These are phyloP conservation scores for Nakazawaea siamensis DNA, from an alignment of 805 yeast species.

Conservation along the genomic window DNA sequence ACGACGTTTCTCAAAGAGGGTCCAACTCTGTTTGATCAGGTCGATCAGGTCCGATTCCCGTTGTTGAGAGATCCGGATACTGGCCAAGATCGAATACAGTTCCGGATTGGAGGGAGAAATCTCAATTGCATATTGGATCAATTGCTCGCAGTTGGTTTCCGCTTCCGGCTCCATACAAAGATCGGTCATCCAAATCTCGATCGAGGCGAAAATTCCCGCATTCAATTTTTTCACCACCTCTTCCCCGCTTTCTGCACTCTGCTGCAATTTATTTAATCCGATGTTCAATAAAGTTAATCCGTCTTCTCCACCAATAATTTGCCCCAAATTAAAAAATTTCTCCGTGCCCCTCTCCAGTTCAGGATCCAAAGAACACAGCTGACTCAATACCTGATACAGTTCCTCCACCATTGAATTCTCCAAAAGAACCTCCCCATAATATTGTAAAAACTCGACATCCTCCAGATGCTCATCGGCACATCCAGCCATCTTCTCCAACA, in stretches of 20 bases:
- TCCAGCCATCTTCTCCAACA: conserved; percentile 39
- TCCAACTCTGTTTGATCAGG: conserved; percentile 68
- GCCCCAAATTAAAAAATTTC: conserved; percentile 86
- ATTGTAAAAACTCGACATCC: conserved; percentile 39
- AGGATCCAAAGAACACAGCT: conserved; percentile 64
- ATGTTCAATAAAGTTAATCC: conserved; percentile 57
- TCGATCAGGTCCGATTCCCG: conserved; percentile 60
- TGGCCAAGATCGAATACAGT: conserved; percentile 73
- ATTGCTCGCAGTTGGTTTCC: conserved; percentile 66
- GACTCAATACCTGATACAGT: conserved; percentile 56
- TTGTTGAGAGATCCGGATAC: conserved; percentile 86
- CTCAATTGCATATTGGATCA: conserved; percentile 56
- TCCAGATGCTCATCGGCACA: conserved; percentile 23
- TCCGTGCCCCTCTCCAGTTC: conserved; percentile 60
- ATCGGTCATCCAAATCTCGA: conserved; percentile 98
- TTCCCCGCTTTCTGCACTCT: conserved; percentile 11
- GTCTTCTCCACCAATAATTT: conserved; percentile 73
- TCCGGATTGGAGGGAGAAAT: conserved; percentile 63
- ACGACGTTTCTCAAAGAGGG: conserved; percentile 48
- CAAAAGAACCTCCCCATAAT: conserved; percentile 68
- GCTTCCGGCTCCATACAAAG: conserved; percentile 91
- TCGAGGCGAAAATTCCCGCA: conserved; percentile 74
- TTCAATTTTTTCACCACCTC: conserved; percentile 43
- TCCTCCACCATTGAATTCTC: conserved; percentile 75
- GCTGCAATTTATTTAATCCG: conserved; percentile 50